phyloP scores from a whole-genome alignment of 2,329 filamentous ascomycete species.

The Penicillium sp. region DNA sequence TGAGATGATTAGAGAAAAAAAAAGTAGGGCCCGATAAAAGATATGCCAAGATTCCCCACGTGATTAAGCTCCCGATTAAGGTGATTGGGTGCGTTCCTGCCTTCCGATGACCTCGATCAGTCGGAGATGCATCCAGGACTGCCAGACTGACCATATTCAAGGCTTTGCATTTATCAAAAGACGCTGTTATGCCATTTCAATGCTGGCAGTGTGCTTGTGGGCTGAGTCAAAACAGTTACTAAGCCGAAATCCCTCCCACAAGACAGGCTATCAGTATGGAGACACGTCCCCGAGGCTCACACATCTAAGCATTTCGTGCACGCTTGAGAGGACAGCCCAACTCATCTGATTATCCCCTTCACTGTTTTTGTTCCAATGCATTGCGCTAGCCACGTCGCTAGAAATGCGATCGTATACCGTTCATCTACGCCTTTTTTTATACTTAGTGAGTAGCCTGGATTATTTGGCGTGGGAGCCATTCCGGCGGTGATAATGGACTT shows the following conservation, averaged over 20 bases:
- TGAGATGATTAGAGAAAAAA: conserved; percentile 13
- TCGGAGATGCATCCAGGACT: background rate
- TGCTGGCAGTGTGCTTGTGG: background rate
- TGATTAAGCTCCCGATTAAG: conserved; percentile 10
- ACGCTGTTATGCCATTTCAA: background rate
- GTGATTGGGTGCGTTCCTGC: conserved; percentile 13
- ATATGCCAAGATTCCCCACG: conserved; percentile 15
- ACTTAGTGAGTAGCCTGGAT: conserved; percentile 23
- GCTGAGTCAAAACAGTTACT: background rate
- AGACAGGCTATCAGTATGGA: conserved; percentile 6
- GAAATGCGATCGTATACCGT: conserved; percentile 32
- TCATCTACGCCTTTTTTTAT: conserved; percentile 21
- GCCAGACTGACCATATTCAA: background rate
- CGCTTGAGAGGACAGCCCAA: background rate
- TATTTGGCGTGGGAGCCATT: conserved; percentile 15
- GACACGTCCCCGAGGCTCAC: conserved; percentile 4
- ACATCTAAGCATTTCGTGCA: background rate
- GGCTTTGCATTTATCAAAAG: background rate
- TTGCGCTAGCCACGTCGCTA: conserved; percentile 14
- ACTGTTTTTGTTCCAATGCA: conserved; percentile 7
- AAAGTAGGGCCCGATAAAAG: conserved; percentile 13
- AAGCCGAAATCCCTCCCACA: background rate
- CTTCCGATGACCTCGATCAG: conserved; percentile 11
- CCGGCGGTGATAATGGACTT: conserved; percentile 38
- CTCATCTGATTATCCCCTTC: background rate